Base-by-base conservation (phyloP, 805 yeast genomes). In the Sungouiozyma intestinalis region DNA sequence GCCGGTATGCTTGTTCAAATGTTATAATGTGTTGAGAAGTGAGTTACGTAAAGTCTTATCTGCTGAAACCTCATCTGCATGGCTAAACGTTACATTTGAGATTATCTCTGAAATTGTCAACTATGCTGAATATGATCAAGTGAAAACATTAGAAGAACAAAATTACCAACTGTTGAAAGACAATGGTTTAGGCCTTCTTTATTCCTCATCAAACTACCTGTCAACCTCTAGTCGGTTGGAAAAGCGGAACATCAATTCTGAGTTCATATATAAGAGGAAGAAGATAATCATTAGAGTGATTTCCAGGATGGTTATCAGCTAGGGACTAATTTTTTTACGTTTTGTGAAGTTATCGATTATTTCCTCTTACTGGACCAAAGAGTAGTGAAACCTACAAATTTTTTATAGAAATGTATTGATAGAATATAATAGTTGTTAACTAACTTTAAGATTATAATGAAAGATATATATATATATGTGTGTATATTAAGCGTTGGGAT, bases 71-170 rank as follows among this genome's bases (percentile, higher is more conserved):
- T 48, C 57, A 21, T 57, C 62, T 16, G 60, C 58, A 13, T 53
- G 62, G 29, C 61, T 65, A 0, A 54, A 60, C 1, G 48, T 66
- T 9, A 59, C 68, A 2, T 63, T 61, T 37, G 62, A 58, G 35
- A 51, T 62, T 11, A 47, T 55, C 7, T 51, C 48, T 17, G 39
- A 49, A 13, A 51, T 65, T 39, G 58, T 69, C 15, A 49, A 52
- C 15, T 42, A 51, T 43, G 51, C 63, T 1, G 64, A 63, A 29
- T 69, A 58, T 49, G 38, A 50, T 3, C 38, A 57, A 5, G 34
- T 59, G 17, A 52, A 51, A 1, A 37, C 48, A 3, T 61, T 52
- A 36, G 39, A 48, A 14, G 39, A 43, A 7, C 45, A 52, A 4
- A 48, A 60, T 27, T 35, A 52, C 2, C 40, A 48, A 9, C 47